Evolutionary conservation across 371 early-diverging fungal genomes (phyloP).

Genomic region (Basidiobolus meristosporus): DNA sequence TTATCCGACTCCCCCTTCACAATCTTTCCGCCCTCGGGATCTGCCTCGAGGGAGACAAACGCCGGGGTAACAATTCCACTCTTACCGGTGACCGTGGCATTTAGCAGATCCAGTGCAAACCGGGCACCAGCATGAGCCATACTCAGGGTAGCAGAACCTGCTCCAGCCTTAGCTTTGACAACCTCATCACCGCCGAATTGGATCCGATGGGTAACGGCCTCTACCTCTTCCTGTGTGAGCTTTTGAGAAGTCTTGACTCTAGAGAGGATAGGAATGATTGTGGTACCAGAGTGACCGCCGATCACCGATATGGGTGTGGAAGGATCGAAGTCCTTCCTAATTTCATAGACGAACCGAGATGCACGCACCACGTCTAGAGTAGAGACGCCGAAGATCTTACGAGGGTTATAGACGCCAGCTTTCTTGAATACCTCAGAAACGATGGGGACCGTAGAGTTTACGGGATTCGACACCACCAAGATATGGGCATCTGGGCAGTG

Average conservation of each 20-base stretch:
- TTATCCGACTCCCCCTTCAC: conserved; percentile 17
- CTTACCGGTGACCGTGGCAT: conserved; percentile 41
- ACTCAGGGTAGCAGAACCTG: conserved; percentile 68
- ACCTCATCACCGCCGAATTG: conserved; percentile 93
- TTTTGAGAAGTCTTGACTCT: conserved; percentile 20
- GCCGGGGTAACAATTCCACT: conserved; percentile 52
- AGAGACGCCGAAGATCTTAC: conserved; percentile 74
- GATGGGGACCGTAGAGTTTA: conserved; percentile 83
- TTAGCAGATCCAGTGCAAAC: conserved; percentile 49
- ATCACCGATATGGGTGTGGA: conserved; percentile 29
- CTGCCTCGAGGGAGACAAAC: conserved; percentile 22
- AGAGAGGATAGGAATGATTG: conserved; percentile 68
- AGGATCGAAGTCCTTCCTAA: conserved; percentile 18
- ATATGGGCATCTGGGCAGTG: conserved; percentile 60
- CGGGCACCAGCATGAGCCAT: conserved; percentile 87
- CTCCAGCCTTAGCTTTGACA: conserved; percentile 79
- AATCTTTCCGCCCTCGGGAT: conserved; percentile 10
- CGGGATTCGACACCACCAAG: conserved; percentile 77
- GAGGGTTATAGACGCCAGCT: conserved; percentile 56
- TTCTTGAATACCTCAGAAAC: conserved; percentile 67
- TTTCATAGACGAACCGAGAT: conserved; percentile 53
- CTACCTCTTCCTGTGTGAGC: conserved; percentile 46
- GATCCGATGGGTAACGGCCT: conserved; percentile 62
- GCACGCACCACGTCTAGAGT: conserved; percentile 81
- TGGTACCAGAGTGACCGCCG: conserved; percentile 84